A percentile compares a stretch with the other conserved stretches of the same genome.
phyloP scores from a whole-genome alignment of 1,284 basidiomycete species.

The Pascua sp. region DNA sequence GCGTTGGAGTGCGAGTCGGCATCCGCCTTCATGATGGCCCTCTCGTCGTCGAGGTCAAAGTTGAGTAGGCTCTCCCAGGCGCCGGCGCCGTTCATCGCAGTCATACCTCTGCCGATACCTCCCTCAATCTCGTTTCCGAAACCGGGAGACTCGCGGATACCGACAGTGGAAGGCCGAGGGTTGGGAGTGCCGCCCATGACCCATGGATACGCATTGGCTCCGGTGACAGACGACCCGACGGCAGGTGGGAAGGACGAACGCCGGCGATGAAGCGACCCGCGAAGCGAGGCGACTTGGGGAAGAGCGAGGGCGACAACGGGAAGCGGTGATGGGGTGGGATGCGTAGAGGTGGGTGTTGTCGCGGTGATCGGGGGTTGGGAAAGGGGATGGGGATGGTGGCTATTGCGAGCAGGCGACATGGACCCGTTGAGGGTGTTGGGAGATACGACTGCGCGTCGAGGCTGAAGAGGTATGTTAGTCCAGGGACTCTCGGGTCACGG shows the following conservation, averaged over 20 bases:
- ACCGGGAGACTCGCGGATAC: neutral
- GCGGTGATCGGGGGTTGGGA: slow-evolving; percentile 17
- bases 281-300: slow-evolving; percentile 15
- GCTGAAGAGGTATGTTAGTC: neutral
- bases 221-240: slow-evolving; percentile 15
- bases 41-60: slow-evolving; percentile 15
- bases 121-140: slow-evolving; percentile 10
- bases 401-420: neutral
- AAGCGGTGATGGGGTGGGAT: slow-evolving; percentile 5
- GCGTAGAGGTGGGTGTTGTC: neutral
- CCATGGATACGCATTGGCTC: slow-evolving; percentile 23
- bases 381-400: slow-evolving; percentile 10
- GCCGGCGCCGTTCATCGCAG: neutral
- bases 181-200: slow-evolving; percentile 10
- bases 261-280: slow-evolving; percentile 10
- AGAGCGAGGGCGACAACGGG: slow-evolving; percentile 13
- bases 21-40: neutral
- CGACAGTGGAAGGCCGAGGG: too few species aligned
- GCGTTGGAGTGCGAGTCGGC: neutral
- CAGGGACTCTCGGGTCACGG: too few species aligned
- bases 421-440: neutral
- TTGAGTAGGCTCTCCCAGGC: slow-evolving; percentile 33
- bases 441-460: neutral
- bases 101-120: neutral
- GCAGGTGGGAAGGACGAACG: slow-evolving; percentile 35